Base-by-base conservation (phyloP, 2,329 filamentous ascomycete genomes). In the Dissoconium aciculare region DNA sequence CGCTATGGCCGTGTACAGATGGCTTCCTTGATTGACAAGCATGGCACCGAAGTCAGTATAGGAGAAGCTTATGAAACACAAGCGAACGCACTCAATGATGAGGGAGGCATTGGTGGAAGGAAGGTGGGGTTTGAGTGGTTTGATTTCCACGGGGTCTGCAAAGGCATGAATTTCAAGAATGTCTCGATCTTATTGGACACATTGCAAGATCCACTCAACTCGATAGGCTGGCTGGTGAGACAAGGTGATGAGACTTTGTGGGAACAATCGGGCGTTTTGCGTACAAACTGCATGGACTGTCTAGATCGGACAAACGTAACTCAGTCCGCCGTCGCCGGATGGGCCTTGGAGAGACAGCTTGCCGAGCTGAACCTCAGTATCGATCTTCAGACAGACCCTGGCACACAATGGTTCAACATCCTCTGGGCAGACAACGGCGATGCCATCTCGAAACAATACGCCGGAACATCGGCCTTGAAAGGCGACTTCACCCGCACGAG, bases 241-340 rank as follows among this genome's bases (percentile, higher is more conserved):
- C 55, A 63, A 5, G 49, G 60, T 16, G 57, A 60, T 11, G 50
- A 54, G 13, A 39, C 59, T 3, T 35, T 56, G 12, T 54, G 56
- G 17, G 53, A 51, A 27, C 85, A 94, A 51, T 64, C 60, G 15
- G 85, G 85, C 1, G 71, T 92, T 5, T 54, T 95, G n/a, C 69
- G 89, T 33, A 94, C 84, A 2, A 98, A 98, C 50, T 98, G 89
- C 55, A 95, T 98, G 89, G 89, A 98, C 50, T 98, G 89, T 45
- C 62, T 98, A 6, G 89, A 98, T 52, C 73, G 89, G 13, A 98
- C 89, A 2, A 95, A 95, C 44, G 85, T 98, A 13, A 84, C 85
- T 24, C 87, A 95, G 55, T 92, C 82, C 49, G 89, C 84, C 0
- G 85, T 85, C 51, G 89, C 72, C 4, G 80, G 83, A 47, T 73